Conservation (phyloP, 192 early-diverging fungal genomes). For the Thamnidium elegans region DNA sequence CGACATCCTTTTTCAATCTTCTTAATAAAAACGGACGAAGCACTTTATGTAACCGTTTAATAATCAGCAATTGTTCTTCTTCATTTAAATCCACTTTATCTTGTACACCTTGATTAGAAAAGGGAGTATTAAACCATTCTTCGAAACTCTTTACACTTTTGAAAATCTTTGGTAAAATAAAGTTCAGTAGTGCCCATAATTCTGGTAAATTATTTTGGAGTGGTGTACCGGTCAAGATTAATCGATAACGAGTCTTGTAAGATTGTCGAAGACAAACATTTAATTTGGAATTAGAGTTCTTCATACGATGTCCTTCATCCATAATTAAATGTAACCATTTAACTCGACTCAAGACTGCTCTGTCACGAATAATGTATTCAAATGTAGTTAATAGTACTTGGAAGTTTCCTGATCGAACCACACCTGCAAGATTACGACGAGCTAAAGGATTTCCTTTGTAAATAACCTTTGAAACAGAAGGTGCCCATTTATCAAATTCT, state of each 20-base stretch:
- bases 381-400: constrained; percentile 97
- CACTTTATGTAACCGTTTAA: constrained; percentile 93
- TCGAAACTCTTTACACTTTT: constrained; percentile 96
- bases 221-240: constrained; percentile 98
- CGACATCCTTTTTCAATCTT: constrained; percentile 97
- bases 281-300: constrained; percentile 89
- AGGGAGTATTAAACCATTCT: constrained; percentile 99
- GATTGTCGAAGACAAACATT: constrained; percentile 82
- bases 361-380: constrained; percentile 95
- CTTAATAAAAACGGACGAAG: constrained; percentile 95
- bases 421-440: constrained; percentile 67
- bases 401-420: constrained; percentile 78
- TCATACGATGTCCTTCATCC: constrained; percentile 99
- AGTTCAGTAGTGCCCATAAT: constrained; percentile 95
- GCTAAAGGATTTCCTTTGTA: constrained; percentile 86
- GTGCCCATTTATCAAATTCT: constrained; percentile 99
- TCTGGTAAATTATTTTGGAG: constrained; percentile 98
- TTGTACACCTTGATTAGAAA: constrained; percentile 74
- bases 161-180: constrained; percentile 94
- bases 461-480: constrained; percentile 80
- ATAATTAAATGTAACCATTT: constrained; percentile 99
- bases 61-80: constrained; percentile 97
- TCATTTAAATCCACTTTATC: constrained; percentile 93
- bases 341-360: constrained; percentile 79
- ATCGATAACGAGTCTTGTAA: constrained; percentile 86